These are phyloP conservation scores for Hydrangea macrophylla DNA, from an alignment of 148 eudicot species.

Conservation along the genomic window DNA sequence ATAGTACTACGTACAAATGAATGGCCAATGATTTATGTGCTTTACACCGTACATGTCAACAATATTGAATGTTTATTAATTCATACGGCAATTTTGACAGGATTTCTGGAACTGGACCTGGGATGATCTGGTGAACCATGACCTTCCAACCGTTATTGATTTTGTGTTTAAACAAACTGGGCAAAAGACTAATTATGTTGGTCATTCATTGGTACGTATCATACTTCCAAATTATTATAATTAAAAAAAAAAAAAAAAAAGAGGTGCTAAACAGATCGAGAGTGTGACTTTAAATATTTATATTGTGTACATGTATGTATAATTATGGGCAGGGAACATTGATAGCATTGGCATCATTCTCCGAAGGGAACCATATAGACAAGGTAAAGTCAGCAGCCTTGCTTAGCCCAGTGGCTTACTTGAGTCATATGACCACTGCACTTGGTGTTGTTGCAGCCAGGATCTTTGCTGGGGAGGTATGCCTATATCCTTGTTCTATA, in stretches of 20 bases:
- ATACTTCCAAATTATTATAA: no score
- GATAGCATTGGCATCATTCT: constrained; percentile 48
- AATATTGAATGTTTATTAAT: no score
- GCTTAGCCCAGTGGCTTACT: constrained; percentile 61
- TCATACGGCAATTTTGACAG: constrained; percentile 24
- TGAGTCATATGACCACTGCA: constrained; percentile 70
- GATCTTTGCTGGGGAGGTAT: constrained; percentile 59
- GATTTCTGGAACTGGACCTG: constrained; percentile 44
- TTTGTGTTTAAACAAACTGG: constrained; percentile 31
- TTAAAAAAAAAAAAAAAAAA: no score
- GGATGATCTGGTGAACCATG: constrained; percentile 36
- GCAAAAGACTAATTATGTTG: constrained; percentile 37
- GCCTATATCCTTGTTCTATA: no score
- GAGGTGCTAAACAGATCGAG: no score
- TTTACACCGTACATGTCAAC: no score
- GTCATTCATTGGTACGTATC: constrained; percentile 38
- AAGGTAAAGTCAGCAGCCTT: constrained; percentile 54
- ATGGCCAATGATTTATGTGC: no score
- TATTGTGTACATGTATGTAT: not conserved
- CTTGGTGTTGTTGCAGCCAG: constrained; percentile 52
- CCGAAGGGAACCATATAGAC: constrained; percentile 49
- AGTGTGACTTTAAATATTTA: no score
- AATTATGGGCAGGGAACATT: constrained; percentile 50
- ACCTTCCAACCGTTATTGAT: constrained; percentile 29
- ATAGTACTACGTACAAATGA: no score